These are phyloP conservation scores for Cystofilobasidium ferigula DNA, from an alignment of 768 basidiomycete genomes.

Conservation along the genomic window DNA sequence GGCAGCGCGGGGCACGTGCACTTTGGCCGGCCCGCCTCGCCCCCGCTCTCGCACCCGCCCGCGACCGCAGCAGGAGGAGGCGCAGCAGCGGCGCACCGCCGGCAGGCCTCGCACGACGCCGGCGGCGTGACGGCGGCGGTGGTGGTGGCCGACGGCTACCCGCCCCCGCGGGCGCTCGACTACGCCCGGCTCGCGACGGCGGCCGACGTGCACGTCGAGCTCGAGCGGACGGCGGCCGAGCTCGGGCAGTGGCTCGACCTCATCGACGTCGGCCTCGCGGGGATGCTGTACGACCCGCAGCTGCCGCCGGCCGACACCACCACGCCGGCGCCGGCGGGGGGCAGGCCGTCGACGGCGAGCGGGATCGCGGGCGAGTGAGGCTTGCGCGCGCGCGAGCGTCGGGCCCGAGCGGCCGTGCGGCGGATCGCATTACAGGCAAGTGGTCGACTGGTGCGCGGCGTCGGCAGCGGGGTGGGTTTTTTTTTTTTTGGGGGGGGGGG, in stretches of 20 bases:
- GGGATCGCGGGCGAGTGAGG: background rate
- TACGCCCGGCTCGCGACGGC: constrained; percentile 15
- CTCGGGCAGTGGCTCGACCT: constrained; percentile 22
- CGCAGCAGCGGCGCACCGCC: background rate
- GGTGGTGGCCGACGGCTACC: background rate
- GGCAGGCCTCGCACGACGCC: background rate
- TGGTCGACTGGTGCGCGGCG: no score
- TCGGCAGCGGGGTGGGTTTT: no score
- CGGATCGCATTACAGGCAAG: no score
- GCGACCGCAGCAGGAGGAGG: no score
- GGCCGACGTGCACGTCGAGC: constrained; percentile 5
- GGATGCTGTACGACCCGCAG: constrained; percentile 6
- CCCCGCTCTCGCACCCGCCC: background rate
- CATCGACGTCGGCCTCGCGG: constrained; percentile 17
- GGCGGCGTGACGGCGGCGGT: background rate
- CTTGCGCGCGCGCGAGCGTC: no score
- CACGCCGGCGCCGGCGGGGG: background rate
- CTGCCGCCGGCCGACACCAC: no score
- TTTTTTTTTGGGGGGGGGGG: no score
- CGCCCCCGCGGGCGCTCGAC: constrained; percentile 8
- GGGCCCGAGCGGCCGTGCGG: no score
- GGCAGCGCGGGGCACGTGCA: background rate
- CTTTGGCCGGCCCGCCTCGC: background rate
- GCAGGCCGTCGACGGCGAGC: background rate
- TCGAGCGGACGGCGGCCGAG: constrained; percentile 20